Evolutionary conservation across 2,329 filamentous ascomycete species (phyloP), one percentile per base, ranked within the genome.

Genomic region (Phialemonium atrogriseum): DNA sequence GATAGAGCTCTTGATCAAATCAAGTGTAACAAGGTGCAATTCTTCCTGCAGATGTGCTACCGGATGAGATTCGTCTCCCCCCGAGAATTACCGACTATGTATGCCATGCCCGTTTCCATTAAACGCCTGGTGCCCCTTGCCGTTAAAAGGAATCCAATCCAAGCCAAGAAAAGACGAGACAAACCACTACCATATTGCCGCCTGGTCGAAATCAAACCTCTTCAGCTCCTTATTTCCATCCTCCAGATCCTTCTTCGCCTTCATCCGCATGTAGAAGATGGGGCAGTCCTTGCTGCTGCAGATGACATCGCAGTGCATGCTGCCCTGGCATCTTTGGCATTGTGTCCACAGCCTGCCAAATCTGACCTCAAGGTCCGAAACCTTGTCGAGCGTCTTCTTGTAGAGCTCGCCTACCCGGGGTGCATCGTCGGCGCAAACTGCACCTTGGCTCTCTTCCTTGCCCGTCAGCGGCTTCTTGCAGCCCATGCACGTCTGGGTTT

Each of bases 211-310:
- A 39, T 98, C 91, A 59, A 98, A 98, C 47, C 91, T 69, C 46
- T 73, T 73, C 48, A 98, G 59, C 57, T 98, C 91, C 62, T 86
- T 93, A 35, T 88, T 86, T 2, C 80, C 81, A 62, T 98, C 91
- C 58, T 96, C 89, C 23, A 96, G 79, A 55, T 98, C 91, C 68
- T 98, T 98, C 73, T 95, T 94, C 19, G 89, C 89, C 70, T 98
- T 98, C 91, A 98, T 98, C 5, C 91, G 79, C 91, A 98, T 98
- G 58, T 98, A 98, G 59, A 98, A 98, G 50, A 98, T 98, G 1
- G 91, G 91, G 54, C 91, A 98, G 64, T 98, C 91, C 56, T 87
- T 84, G 55, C 82, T 89, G 41, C 82, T 88, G 65, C 91, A 98
- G 46, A 98, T 96, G 33, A 98, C 93, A 58, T 98, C 91, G 56